A percentile compares a stretch with the other conserved stretches of the same genome.
Evolutionary conservation across 2,329 filamentous ascomycete genomes (phyloP).

Genomic region (Verticillium dahliae): DNA sequence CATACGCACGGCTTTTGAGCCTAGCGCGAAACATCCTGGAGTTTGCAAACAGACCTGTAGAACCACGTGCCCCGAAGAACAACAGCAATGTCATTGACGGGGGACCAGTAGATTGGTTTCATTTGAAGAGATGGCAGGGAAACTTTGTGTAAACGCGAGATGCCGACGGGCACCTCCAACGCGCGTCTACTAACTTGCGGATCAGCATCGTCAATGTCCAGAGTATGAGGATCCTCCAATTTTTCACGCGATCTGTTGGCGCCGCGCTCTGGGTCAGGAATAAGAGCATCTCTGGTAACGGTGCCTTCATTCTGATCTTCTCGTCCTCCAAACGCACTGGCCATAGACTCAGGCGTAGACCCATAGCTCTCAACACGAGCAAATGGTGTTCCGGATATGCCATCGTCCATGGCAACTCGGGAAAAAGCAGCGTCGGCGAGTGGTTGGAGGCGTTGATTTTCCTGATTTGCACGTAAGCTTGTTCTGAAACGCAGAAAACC

Average conservation of each 20-base stretch:
- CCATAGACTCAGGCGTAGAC: conserved; percentile 5
- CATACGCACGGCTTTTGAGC: neutral
- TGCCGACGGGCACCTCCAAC: conserved; percentile 70
- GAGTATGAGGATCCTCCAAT: neutral
- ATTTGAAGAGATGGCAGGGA: conserved; percentile 76
- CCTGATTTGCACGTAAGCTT: neutral
- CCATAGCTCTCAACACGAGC: conserved; percentile 35
- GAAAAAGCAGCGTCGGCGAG: conserved; percentile 5
- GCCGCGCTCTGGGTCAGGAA: neutral
- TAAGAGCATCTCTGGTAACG: neutral
- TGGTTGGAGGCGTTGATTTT: neutral
- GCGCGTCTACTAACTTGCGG: neutral
- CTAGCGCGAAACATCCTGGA: neutral
- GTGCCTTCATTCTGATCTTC: neutral
- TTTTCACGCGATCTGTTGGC: neutral
- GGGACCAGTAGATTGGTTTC: conserved; percentile 97
- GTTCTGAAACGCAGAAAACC: neutral
- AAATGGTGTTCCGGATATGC: conserved; percentile 50
- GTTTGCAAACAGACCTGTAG: conserved; percentile 53
- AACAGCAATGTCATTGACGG: conserved; percentile 78
- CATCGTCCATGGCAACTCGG: conserved; percentile 31
- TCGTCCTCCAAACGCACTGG: neutral
- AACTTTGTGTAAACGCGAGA: conserved; percentile 86
- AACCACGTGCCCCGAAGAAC: conserved; percentile 93
- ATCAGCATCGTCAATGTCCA: neutral